A percentile compares a stretch with the other conserved stretches of the same genome.
Evolutionary conservation across 805 yeast species (phyloP).

Genomic region (Metschnikowia baotianmanensis): DNA sequence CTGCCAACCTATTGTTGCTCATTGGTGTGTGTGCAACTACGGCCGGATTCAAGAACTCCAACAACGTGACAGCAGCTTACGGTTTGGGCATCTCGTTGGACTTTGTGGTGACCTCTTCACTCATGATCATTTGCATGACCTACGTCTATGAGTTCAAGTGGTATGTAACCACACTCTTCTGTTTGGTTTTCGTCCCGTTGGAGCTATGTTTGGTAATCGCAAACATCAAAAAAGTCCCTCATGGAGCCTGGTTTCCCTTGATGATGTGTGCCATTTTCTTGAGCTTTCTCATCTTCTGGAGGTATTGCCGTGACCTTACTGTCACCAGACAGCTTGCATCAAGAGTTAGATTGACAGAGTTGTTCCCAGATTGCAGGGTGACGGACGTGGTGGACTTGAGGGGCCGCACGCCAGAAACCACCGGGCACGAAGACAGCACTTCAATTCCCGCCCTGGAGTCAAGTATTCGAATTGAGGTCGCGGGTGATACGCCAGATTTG

Average conservation of each 20-base stretch:
- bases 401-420: background rate
- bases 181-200: conserved; percentile 43
- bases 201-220: conserved; percentile 48
- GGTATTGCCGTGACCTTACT: conserved; percentile 44
- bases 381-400: conserved; percentile 21
- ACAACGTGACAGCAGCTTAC: conserved; percentile 56
- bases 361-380: conserved; percentile 30
- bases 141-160: conserved; percentile 43
- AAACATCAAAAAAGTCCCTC: conserved; percentile 49
- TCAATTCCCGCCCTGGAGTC: conserved; percentile 3
- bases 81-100: conserved; percentile 59
- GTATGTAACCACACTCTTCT: conserved; percentile 33
- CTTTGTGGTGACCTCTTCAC: conserved; percentile 48
- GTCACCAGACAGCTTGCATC: conserved; percentile 36
- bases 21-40: conserved; percentile 49
- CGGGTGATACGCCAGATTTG: background rate
- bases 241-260: conserved; percentile 64
- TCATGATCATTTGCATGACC: conserved; percentile 45
- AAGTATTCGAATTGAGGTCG: background rate
- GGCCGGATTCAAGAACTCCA: conserved; percentile 50
- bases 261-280: conserved; percentile 41
- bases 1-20: conserved; percentile 49
- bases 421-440: background rate
- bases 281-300: conserved; percentile 44
- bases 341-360: conserved; percentile 33